Conservation (phyloP, 2,329 filamentous ascomycete species). For the Penicillium sp. region DNA sequence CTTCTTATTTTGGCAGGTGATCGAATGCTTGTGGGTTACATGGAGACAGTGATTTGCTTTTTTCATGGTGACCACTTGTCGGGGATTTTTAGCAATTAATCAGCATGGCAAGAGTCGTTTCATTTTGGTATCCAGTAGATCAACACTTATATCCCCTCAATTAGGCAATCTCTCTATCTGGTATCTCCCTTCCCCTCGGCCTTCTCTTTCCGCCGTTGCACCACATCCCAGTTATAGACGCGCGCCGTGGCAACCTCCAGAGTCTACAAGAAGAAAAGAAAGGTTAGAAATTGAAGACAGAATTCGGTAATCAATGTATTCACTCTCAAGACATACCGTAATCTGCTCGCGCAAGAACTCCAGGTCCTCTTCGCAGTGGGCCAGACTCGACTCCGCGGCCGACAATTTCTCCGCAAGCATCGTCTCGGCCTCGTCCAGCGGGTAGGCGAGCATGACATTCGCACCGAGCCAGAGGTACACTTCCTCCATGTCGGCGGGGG, state of each 20-base stretch:
- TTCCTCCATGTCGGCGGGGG: conserved; percentile 71
- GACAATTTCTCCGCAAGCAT: conserved; percentile 76
- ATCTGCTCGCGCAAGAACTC: conserved; percentile 97
- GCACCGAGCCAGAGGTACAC: conserved; percentile 98
- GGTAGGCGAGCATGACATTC: conserved; percentile 97
- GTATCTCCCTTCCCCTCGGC: conserved; percentile 55
- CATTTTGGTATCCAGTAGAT: conserved; percentile 8
- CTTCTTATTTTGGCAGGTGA: not conserved
- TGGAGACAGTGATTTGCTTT: not conserved
- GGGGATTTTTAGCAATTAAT: not conserved
- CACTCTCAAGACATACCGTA: conserved; percentile 62
- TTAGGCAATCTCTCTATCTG: conserved; percentile 44
- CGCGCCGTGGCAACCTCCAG: conserved; percentile 94
- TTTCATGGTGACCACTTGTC: no score
- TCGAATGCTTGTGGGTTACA: not conserved
- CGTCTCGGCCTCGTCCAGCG: conserved; percentile 79
- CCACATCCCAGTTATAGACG: conserved; percentile 99
- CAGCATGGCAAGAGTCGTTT: conserved; percentile 3
- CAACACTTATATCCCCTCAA: conserved; percentile 14
- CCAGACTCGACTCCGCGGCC: conserved; percentile 75
- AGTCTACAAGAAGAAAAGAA: conserved; percentile 59
- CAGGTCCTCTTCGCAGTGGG: conserved; percentile 93
- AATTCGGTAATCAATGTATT: not conserved
- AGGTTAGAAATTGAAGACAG: no score
- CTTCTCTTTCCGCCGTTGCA: conserved; percentile 91